phyloP scores from a whole-genome alignment of 495 filamentous ascomycete species.

The Durotheca rogersii region DNA sequence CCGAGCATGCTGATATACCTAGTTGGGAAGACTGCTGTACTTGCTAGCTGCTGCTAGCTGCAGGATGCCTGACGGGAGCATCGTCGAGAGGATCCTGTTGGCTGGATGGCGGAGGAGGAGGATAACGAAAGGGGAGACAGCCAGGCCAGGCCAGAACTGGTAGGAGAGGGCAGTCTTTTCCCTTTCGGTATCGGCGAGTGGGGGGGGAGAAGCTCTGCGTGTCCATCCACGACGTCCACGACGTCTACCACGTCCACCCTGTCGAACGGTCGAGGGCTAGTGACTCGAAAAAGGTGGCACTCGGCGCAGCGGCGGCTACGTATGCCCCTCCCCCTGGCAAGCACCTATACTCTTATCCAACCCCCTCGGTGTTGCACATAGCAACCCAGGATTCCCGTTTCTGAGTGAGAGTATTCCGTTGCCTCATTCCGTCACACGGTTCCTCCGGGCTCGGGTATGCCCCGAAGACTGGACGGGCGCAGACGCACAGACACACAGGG shows the following conservation, averaged over 20 bases:
- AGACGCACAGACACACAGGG: not conserved
- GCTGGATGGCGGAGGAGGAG: not conserved
- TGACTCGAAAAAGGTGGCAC: constrained; percentile 4
- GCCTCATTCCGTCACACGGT: constrained; percentile 20
- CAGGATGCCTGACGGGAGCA: not conserved
- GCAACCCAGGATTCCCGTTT: constrained; percentile 7
- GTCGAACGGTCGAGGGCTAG: constrained; percentile 12
- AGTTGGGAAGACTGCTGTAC: constrained; percentile 23
- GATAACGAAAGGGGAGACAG: constrained; percentile 11
- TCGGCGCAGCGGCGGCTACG: constrained; percentile 19
- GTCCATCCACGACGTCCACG: not conserved
- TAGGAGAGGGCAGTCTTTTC: constrained; percentile 21
- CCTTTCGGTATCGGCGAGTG: constrained; percentile 1
- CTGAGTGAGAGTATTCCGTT: constrained; percentile 11
- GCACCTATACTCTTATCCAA: too few species aligned
- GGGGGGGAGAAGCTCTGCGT: too few species aligned
- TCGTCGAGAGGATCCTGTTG: constrained; percentile 9
- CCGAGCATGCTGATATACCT: constrained; percentile 21
- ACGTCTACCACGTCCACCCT: not conserved
- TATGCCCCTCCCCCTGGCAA: constrained; percentile 12
- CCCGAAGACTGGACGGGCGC: constrained; percentile 6
- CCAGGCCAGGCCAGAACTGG: constrained; percentile 8
- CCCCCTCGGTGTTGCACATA: constrained; percentile 21
- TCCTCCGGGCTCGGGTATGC: constrained; percentile 6
- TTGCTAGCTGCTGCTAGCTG: constrained; percentile 10